Percentiles rank a stretch among this genome's conserved stretches.
phyloP scores from a whole-genome alignment of 768 basidiomycete genomes.

The Kwoniella bestiolae region DNA sequence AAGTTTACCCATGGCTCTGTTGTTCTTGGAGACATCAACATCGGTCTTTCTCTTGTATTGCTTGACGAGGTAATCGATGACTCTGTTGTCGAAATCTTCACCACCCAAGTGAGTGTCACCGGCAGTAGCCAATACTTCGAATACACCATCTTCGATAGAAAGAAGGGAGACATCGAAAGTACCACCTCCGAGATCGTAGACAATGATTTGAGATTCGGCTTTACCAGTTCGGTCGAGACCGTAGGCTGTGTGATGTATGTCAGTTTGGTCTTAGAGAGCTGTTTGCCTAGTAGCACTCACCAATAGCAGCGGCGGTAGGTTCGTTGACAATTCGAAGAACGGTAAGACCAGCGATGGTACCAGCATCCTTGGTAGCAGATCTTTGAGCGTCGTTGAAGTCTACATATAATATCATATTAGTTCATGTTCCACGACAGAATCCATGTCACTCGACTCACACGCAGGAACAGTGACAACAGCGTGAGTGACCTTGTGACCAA shows the following conservation, averaged over 20 bases:
- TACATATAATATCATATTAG: conserved; percentile 26
- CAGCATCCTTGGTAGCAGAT: conserved; percentile 97
- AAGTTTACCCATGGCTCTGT: conserved; percentile 84
- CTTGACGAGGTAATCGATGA: conserved; percentile 94
- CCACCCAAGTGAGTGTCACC: conserved; percentile 98
- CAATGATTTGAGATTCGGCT: conserved; percentile 92
- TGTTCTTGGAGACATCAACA: conserved; percentile 76
- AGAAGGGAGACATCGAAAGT: conserved; percentile 97
- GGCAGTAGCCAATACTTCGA: conserved; percentile 96
- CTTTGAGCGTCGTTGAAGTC: conserved; percentile 99
- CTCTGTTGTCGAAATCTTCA: conserved; percentile 97
- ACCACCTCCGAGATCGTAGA: conserved; percentile 98
- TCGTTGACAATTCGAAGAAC: conserved; percentile 99
- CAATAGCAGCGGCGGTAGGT: conserved; percentile 96
- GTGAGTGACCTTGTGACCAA: conserved; percentile 68
- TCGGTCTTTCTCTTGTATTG: conserved; percentile 96
- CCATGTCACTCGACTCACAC: conserved; percentile 56
- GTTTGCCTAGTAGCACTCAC: conserved; percentile 28
- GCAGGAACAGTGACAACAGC: conserved; percentile 76
- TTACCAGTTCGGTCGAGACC: conserved; percentile 93
- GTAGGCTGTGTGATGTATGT: conserved; percentile 64
- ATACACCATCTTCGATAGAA: conserved; percentile 95
- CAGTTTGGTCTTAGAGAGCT: conserved; percentile 1
- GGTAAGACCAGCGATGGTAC: conserved; percentile 89
- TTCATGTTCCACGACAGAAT: background rate